Conservation (phyloP, 1,284 basidiomycete species). For the Neolentinus lepideus region DNA sequence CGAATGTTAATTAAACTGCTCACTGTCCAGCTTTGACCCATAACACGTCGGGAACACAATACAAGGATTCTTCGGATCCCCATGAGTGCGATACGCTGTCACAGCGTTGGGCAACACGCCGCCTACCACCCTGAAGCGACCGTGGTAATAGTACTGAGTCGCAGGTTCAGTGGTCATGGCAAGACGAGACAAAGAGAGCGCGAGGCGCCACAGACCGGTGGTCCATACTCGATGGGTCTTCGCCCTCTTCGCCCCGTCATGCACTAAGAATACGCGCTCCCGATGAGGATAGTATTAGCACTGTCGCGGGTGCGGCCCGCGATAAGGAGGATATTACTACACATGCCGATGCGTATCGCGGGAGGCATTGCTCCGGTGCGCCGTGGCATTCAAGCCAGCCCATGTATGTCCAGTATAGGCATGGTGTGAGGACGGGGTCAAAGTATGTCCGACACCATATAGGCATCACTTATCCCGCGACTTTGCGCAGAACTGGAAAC, state of each 20-base stretch:
- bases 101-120: slow-evolving; percentile 25
- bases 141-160: slow-evolving; percentile 29
- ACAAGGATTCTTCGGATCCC: slow-evolving; percentile 26
- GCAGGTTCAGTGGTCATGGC: neutral
- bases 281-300: no score
- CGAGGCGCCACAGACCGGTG: neutral
- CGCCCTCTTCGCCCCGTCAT: neutral
- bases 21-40: slow-evolving; percentile 25
- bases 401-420: no score
- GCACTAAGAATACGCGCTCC: no score
- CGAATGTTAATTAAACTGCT: slow-evolving; percentile 4
- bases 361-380: no score
- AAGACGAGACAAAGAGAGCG: neutral
- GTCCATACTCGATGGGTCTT: neutral
- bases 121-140: slow-evolving; percentile 24
- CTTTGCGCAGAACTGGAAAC: no score
- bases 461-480: no score
- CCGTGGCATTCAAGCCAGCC: no score
- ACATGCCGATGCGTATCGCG: no score
- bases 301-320: no score
- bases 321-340: no score
- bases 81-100: slow-evolving; percentile 28
- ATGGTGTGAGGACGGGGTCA: no score
- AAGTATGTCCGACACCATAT: no score
- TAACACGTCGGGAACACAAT: slow-evolving; percentile 29